Percentiles rank a stretch among this genome's conserved stretches.
Evolutionary conservation across 768 basidiomycete species (phyloP).

Genomic region (Agaricus blazei): DNA sequence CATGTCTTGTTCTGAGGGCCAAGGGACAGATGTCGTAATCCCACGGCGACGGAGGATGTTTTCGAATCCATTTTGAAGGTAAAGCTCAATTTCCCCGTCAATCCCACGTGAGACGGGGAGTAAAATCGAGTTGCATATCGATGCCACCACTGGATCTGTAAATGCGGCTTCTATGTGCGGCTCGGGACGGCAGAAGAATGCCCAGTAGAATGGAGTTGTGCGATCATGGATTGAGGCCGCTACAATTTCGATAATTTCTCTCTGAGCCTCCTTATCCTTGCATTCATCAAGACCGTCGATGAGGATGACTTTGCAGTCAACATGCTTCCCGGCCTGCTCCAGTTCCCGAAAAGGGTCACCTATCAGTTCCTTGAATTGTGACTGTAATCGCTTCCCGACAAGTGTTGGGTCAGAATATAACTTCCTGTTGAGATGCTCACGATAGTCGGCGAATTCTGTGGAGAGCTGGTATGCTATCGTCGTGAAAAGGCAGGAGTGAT

Average conservation of each 20-base stretch:
- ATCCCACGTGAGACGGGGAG: background rate
- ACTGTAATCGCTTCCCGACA: background rate
- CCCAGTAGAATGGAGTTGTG: background rate
- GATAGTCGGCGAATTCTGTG: background rate
- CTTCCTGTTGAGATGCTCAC: background rate
- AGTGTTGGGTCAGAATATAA: background rate
- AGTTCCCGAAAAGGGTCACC: background rate
- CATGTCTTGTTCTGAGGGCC: too few species aligned
- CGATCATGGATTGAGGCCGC: background rate
- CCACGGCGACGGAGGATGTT: too few species aligned
- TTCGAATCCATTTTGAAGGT: too few species aligned
- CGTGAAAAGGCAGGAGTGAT: background rate
- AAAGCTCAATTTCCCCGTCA: too few species aligned
- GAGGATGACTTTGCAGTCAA: background rate
- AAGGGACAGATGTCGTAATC: too few species aligned
- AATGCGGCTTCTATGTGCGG: background rate
- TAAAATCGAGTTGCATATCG: background rate
- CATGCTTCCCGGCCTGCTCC: background rate
- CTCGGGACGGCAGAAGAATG: background rate
- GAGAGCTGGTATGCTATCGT: slow-evolving; percentile 8
- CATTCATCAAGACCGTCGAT: slow-evolving; percentile 4
- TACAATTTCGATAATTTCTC: slow-evolving; percentile 1
- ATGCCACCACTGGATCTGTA: background rate
- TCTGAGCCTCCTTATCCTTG: background rate
- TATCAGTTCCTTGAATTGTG: background rate